Conservation (phyloP, 129 eudicot genomes). For the Solidago caesia region DNA sequence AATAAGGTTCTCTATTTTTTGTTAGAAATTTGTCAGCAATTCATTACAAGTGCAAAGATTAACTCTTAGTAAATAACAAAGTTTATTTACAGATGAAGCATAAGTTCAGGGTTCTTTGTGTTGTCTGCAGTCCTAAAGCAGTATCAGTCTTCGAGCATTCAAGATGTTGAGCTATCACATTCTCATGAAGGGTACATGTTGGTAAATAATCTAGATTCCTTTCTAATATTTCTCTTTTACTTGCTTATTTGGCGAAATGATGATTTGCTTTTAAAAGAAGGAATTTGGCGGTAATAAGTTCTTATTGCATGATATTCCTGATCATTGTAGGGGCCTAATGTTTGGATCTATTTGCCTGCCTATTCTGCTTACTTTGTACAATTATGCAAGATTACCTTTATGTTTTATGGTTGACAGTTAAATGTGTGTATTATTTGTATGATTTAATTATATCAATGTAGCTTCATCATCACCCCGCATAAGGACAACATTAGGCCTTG, state of each 20-base stretch:
- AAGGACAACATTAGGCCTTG: background rate
- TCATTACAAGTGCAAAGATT: background rate
- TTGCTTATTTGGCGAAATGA: no score
- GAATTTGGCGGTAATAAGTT: background rate
- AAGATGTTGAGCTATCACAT: slow-evolving; percentile 40
- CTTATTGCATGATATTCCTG: background rate
- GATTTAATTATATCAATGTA: background rate
- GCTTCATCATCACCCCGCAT: background rate
- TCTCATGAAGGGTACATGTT: slow-evolving; percentile 58
- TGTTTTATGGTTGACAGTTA: background rate
- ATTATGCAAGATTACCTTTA: background rate
- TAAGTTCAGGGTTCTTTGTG: slow-evolving; percentile 72
- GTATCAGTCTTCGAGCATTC: slow-evolving; percentile 32
- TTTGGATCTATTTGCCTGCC: background rate
- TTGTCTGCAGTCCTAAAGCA: slow-evolving; percentile 52
- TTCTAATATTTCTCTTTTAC: no score
- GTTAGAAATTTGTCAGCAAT: background rate
- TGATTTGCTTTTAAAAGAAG: background rate
- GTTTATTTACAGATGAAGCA: slow-evolving; percentile 38
- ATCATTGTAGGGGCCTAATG: no score
- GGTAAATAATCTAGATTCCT: slow-evolving; percentile 42
- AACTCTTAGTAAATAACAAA: background rate
- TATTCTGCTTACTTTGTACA: background rate
- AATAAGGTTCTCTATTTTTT: slow-evolving; percentile 44
- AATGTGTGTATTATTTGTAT: background rate